Percentiles rank a stretch among this genome's conserved stretches.
These are phyloP conservation scores for Agapanthus africanus DNA, from an alignment of 106 monocot species.

Conservation along the genomic window DNA sequence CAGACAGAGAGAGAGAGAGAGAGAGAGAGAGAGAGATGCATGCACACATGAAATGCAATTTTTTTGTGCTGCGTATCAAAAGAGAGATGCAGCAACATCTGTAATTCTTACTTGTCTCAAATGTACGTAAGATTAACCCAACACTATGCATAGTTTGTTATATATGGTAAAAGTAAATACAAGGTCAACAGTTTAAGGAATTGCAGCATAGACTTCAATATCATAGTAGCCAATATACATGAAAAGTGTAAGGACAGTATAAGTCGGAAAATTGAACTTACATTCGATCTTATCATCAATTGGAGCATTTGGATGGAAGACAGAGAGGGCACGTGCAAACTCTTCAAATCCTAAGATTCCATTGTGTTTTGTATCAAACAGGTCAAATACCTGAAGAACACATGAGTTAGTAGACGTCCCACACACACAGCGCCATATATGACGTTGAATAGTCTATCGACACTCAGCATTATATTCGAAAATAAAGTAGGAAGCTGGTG, in stretches of 20 bases:
- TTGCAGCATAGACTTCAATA: not conserved
- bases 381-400: constrained; percentile 83
- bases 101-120: too few relatives aligned
- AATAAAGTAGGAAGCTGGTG: not conserved
- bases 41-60: too few relatives aligned
- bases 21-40: too few relatives aligned
- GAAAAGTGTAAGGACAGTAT: not conserved
- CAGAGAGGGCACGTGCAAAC: constrained; percentile 89
- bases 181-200: not conserved
- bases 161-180: not conserved
- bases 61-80: not conserved
- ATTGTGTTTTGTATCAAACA: constrained; percentile 91
- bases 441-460: too few relatives aligned
- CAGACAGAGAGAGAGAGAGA: too few relatives aligned
- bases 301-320: constrained; percentile 92
- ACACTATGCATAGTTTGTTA: too few relatives aligned
- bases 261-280: constrained; percentile 21
- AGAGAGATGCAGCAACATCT: not conserved
- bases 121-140: not conserved
- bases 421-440: too few relatives aligned
- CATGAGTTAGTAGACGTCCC: too few relatives aligned
- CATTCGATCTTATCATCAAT: constrained; percentile 88
- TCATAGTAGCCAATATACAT: not conserved
- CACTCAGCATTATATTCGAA: too few relatives aligned
- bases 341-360: constrained; percentile 92